A percentile compares a stretch with the other conserved stretches of the same genome.
Evolutionary conservation across 257 asterid genomes (phyloP).

Genomic region (Ajuga chamaepitys): DNA sequence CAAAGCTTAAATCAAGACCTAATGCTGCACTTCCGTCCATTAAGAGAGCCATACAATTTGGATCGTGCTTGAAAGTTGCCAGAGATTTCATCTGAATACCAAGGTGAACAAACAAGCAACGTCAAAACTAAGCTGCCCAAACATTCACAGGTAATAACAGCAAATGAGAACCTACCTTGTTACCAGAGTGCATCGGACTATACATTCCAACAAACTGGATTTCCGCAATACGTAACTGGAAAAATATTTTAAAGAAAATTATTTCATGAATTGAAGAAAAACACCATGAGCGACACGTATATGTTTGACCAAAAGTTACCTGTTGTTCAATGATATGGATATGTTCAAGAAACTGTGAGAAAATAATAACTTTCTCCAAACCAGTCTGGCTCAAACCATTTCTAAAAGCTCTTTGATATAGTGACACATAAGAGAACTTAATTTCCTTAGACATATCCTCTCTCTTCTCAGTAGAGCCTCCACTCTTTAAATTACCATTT

Average conservation of each 20-base stretch:
- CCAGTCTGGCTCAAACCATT: slow-evolving; percentile 21
- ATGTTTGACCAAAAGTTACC: slow-evolving; percentile 37
- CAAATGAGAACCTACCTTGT: slow-evolving; percentile 47
- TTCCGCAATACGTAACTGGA: slow-evolving; percentile 65
- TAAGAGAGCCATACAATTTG: slow-evolving; percentile 86
- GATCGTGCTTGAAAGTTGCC: slow-evolving; percentile 79
- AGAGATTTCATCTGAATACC: slow-evolving; percentile 69
- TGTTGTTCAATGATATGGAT: slow-evolving; percentile 90
- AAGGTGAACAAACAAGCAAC: slow-evolving; percentile 17
- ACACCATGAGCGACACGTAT: slow-evolving; percentile 9
- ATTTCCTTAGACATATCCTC: slow-evolving; percentile 21
- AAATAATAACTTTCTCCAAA: slow-evolving; percentile 78
- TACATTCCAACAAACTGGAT: slow-evolving; percentile 81
- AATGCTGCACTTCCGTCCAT: slow-evolving; percentile 99
- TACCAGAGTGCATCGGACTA: slow-evolving; percentile 79
- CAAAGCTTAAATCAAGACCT: slow-evolving; percentile 98
- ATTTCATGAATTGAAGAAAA: slow-evolving; percentile 18
- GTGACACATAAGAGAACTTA: slow-evolving; percentile 15
- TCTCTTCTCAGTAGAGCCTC: slow-evolving; percentile 21
- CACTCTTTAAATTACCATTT: slow-evolving; percentile 46
- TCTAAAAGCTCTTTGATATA: slow-evolving; percentile 21
- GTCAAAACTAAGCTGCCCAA: neutral
- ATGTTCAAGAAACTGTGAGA: slow-evolving; percentile 98
- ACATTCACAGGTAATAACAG: neutral
- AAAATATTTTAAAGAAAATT: slow-evolving; percentile 9